Evolutionary conservation across 495 filamentous ascomycete genomes (phyloP).

Genomic region (Aspergillus hancockii): DNA sequence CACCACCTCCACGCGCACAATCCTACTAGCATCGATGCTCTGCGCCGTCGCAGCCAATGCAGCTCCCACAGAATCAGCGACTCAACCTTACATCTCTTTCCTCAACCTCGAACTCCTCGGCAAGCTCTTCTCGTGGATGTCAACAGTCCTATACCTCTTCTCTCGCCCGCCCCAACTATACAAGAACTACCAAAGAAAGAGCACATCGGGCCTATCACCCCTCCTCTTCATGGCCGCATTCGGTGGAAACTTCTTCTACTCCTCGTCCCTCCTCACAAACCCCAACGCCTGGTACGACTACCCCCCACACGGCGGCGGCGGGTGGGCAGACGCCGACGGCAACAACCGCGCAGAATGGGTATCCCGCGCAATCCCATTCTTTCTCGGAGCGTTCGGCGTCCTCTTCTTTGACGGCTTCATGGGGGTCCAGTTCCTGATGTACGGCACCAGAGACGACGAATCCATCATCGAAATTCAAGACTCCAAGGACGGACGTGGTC

Average conservation of each 20-base stretch:
- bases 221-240: slow-evolving; percentile 72
- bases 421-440: slow-evolving; percentile 65
- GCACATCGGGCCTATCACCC: slow-evolving; percentile 69
- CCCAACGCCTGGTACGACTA: slow-evolving; percentile 66
- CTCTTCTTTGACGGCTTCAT: slow-evolving; percentile 65
- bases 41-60: slow-evolving; percentile 49
- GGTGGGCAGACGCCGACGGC: slow-evolving; percentile 64
- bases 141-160: slow-evolving; percentile 65
- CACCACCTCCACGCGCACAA: slow-evolving; percentile 41
- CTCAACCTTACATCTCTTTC: slow-evolving; percentile 21
- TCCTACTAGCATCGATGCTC: slow-evolving; percentile 47
- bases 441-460: slow-evolving; percentile 46
- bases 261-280: slow-evolving; percentile 63
- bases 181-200: slow-evolving; percentile 66
- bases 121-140: slow-evolving; percentile 64
- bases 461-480: slow-evolving; percentile 34
- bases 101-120: slow-evolving; percentile 50
- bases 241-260: slow-evolving; percentile 73
- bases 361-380: slow-evolving; percentile 62
- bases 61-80: slow-evolving; percentile 32
- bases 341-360: slow-evolving; percentile 61
- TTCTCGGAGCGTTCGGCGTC: slow-evolving; percentile 70
- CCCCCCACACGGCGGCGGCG: slow-evolving; percentile 62
- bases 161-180: slow-evolving; percentile 72
- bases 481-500: slow-evolving; percentile 38